Evolutionary conservation across 1,284 basidiomycete genomes (phyloP).

Genomic region (Leccinum subrobustum): DNA sequence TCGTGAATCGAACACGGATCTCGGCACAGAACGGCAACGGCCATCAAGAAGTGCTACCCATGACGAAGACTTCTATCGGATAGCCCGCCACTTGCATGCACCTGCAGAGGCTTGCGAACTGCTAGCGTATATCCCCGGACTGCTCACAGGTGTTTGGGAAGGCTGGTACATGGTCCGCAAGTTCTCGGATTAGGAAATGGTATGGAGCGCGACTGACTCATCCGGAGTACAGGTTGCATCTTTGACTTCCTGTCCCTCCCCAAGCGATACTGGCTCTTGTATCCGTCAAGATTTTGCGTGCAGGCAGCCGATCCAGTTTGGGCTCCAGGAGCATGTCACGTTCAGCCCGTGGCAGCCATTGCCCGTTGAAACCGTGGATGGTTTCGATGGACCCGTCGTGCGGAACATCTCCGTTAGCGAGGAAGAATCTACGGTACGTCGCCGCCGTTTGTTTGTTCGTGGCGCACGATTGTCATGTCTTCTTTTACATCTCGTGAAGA

Average conservation of each 20-base stretch:
- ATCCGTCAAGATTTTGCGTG: slow-evolving; percentile 32
- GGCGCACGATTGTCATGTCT: slow-evolving; percentile 27
- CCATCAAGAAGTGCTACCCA: slow-evolving; percentile 36
- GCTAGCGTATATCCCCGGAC: slow-evolving; percentile 38
- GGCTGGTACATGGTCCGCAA: slow-evolving; percentile 51
- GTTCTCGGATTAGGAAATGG: slow-evolving; percentile 17
- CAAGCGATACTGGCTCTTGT: slow-evolving; percentile 8
- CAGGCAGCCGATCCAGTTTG: slow-evolving; percentile 36
- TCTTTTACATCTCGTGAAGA: slow-evolving; percentile 14
- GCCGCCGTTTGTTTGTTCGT: not conserved
- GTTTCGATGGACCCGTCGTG: slow-evolving; percentile 29
- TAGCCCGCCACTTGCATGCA: slow-evolving; percentile 26
- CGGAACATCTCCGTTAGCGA: slow-evolving; percentile 25
- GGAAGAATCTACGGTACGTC: slow-evolving; percentile 27
- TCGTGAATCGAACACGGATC: slow-evolving; percentile 35
- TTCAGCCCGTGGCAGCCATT: slow-evolving; percentile 34
- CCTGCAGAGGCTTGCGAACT: slow-evolving; percentile 29
- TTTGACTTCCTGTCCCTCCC: slow-evolving; percentile 18
- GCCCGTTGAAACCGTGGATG: slow-evolving; percentile 23
- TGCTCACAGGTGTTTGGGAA: slow-evolving; percentile 55
- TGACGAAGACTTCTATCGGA: slow-evolving; percentile 43
- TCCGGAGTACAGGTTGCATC: slow-evolving; percentile 29
- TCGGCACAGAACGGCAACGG: slow-evolving; percentile 34
- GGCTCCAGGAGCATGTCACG: slow-evolving; percentile 30
- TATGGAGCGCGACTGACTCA: slow-evolving; percentile 18